Evolutionary conservation across 2,329 filamentous ascomycete species (phyloP).

Genomic region (Clonostachys byssicola): DNA sequence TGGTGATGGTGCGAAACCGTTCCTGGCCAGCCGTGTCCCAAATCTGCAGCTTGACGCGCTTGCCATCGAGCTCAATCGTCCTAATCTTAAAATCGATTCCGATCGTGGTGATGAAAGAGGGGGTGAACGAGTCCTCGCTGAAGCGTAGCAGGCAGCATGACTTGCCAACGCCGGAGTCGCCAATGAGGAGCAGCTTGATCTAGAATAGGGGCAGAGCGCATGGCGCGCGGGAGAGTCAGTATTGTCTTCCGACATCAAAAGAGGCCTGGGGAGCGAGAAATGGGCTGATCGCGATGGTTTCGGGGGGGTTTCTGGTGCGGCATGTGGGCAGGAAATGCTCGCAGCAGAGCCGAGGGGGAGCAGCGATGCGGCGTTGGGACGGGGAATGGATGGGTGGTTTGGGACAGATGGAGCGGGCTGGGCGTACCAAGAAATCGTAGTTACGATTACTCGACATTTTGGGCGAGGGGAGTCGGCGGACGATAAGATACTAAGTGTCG

Average conservation of each 20-base stretch:
- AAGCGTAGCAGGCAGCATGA: slow-evolving; percentile 96
- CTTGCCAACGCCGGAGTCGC: slow-evolving; percentile 94
- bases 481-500: no score
- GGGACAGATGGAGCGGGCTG: slow-evolving; percentile 9
- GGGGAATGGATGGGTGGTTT: slow-evolving; percentile 10
- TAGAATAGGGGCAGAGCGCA: slow-evolving; percentile 26
- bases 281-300: neutral
- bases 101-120: slow-evolving; percentile 97
- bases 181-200: slow-evolving; percentile 97
- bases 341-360: neutral
- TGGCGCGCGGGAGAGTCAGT: neutral
- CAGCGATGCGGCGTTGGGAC: neutral
- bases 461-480: slow-evolving; percentile 10
- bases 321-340: no score
- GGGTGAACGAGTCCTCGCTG: slow-evolving; percentile 96
- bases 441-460: slow-evolving; percentile 96
- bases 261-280: neutral
- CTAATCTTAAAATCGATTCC: slow-evolving; percentile 99
- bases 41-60: slow-evolving; percentile 98
- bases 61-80: slow-evolving; percentile 97
- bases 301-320: no score
- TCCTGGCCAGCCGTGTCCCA: slow-evolving; percentile 99
- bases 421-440: slow-evolving; percentile 93
- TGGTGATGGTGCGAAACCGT: slow-evolving; percentile 97
- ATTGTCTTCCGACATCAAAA: neutral